phyloP scores from a whole-genome alignment of 805 yeast species.

The Middelhovenomyces tepae region DNA sequence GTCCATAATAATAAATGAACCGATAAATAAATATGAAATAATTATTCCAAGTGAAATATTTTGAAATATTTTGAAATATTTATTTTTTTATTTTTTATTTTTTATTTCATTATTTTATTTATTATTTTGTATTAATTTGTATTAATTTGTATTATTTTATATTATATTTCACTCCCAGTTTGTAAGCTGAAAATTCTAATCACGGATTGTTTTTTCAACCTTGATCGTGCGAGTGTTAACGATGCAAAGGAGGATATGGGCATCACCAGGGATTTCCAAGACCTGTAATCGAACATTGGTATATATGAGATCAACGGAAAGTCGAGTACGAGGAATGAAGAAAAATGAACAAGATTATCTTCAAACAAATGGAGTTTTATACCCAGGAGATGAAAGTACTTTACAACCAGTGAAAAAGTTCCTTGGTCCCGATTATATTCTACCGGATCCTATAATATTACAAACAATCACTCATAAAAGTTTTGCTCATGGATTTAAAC shows the following conservation, averaged over 20 bases:
- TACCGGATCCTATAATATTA: conserved; percentile 54
- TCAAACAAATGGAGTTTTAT: conserved; percentile 42
- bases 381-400: conserved; percentile 45
- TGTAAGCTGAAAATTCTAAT: too few species aligned
- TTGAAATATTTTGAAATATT: conserved; percentile 2
- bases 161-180: too few species aligned
- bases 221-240: too few species aligned
- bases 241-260: too few species aligned
- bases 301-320: conserved; percentile 33
- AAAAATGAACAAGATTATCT: conserved; percentile 56
- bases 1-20: conserved; percentile 48
- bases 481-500: conserved; percentile 83
- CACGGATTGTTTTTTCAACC: too few species aligned
- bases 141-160: too few species aligned
- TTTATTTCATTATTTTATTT: conserved; percentile 3
- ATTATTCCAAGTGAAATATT: not conserved
- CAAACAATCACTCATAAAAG: conserved; percentile 91
- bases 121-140: too few species aligned
- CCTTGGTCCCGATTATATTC: conserved; percentile 39
- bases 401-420: conserved; percentile 41
- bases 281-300: conserved; percentile 29
- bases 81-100: conserved; percentile 8
- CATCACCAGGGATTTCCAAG: too few species aligned
- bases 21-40: not conserved
- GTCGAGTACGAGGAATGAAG: conserved; percentile 61